phyloP scores from a whole-genome alignment of 2,329 filamentous ascomycete genomes.

The Cercospora zeina region DNA sequence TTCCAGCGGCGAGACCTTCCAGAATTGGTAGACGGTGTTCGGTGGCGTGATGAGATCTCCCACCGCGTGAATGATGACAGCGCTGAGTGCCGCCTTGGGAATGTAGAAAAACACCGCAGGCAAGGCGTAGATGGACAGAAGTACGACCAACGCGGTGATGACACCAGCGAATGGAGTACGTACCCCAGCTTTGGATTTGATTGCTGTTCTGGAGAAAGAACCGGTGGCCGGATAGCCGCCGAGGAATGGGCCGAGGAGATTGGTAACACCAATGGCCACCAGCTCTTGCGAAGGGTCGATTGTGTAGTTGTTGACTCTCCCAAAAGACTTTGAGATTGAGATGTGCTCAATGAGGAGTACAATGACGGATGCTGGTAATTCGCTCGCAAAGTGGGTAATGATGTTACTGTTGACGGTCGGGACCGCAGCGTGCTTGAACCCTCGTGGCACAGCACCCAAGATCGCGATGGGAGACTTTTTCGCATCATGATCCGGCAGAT shows the following conservation, averaged over 20 bases:
- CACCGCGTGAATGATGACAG: conserved; percentile 94
- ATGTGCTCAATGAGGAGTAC: conserved; percentile 97
- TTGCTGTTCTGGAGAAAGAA: conserved; percentile 93
- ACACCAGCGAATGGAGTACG: conserved; percentile 87
- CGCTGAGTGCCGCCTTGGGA: conserved; percentile 74
- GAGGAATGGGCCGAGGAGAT: conserved; percentile 86
- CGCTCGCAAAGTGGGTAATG: conserved; percentile 65
- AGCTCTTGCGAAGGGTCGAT: conserved; percentile 96
- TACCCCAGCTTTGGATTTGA: conserved; percentile 95
- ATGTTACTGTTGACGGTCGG: conserved; percentile 68
- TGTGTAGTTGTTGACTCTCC: conserved; percentile 90
- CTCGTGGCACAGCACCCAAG: conserved; percentile 74
- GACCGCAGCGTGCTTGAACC: conserved; percentile 76
- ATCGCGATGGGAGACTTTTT: conserved; percentile 65
- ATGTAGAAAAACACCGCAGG: conserved; percentile 93
- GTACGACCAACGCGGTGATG: conserved; percentile 80
- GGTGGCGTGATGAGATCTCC: conserved; percentile 89
- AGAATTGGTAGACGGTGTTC: conserved; percentile 91
- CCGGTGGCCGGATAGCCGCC: conserved; percentile 91
- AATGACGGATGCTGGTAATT: conserved; percentile 84
- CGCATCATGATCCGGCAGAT: conserved; percentile 46
- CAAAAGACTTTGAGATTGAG: conserved; percentile 95
- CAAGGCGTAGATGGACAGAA: conserved; percentile 86
- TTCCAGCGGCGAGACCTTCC: conserved; percentile 87
- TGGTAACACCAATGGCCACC: conserved; percentile 88